Evolutionary conservation across 129 eudicot genomes (phyloP), one percentile per base, ranked within the genome.

Genomic region (Gnaphalium uliginosum): DNA sequence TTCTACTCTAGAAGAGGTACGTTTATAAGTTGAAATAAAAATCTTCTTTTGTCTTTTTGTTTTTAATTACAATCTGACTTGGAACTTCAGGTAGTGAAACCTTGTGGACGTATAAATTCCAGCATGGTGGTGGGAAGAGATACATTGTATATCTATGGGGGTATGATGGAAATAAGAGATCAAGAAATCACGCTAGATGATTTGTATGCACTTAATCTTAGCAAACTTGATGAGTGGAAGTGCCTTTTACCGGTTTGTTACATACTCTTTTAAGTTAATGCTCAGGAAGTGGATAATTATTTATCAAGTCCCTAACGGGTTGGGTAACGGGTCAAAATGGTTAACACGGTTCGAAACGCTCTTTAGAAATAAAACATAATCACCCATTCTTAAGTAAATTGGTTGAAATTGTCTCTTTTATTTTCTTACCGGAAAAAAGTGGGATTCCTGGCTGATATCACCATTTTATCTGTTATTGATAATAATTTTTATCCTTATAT

Each of bases 211-310:
- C 93, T 94, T 18, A 94, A 94, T 82, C 97, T 94, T 76, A 90
- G 93, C 85, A 94, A 94, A 82, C 96, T 94, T 77, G 98, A 94
- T 83, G 98, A 94, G 68, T 94, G 98, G 98, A 94, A 85, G 76
- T 94, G 97, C 84, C 84, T 94, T 54, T 83, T 94, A 69, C 91
- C 87, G 88, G 98, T 94, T 69, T 41, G 95, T 85, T 50, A 50
- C 74, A 23, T 48, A 63, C 18, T 68, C 71, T 60, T 66, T 39
- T 58, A 53, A 30, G 15, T 66, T 66, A 19, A 56, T 70, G 77
- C 66, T 66, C 73, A 23, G 48, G 30, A 46, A 53, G 25, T 39
- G 46, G 43, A 35, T 35, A 35, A 35, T 6, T 33, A 6, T 33
- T 33, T 33, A 33, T 2, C 14, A 0, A 39, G 46, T 9, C 13